Percentiles rank a stretch among this genome's conserved stretches.
Evolutionary conservation across 2,329 filamentous ascomycete genomes (phyloP).

Genomic region (Penicillium sp.): DNA sequence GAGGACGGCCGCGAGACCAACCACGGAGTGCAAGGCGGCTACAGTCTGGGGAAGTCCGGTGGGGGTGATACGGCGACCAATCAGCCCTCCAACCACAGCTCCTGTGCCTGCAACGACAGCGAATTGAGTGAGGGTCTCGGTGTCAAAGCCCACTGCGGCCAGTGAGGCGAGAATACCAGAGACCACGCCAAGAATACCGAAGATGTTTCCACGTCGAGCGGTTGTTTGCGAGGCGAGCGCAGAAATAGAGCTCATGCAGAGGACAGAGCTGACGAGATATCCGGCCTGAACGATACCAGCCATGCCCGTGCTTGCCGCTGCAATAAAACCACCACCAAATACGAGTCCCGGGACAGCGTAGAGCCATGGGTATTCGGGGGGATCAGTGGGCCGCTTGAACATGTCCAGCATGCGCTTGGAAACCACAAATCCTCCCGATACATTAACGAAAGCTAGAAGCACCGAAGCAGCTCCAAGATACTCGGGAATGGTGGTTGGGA

Average conservation of each 20-base stretch:
- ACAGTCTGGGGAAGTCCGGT: slow-evolving; percentile 89
- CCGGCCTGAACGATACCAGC: slow-evolving; percentile 85
- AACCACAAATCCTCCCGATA: slow-evolving; percentile 86
- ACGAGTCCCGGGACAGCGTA: slow-evolving; percentile 77
- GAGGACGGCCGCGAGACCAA: slow-evolving; percentile 83
- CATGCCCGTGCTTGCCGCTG: slow-evolving; percentile 78
- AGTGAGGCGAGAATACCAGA: slow-evolving; percentile 83
- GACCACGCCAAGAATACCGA: slow-evolving; percentile 83
- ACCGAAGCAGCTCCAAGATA: slow-evolving; percentile 78
- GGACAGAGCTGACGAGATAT: slow-evolving; percentile 80
- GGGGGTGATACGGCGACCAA: slow-evolving; percentile 84
- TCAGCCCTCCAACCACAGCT: slow-evolving; percentile 69
- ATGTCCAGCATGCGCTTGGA: slow-evolving; percentile 94
- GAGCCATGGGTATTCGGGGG: slow-evolving; percentile 85
- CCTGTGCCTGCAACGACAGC: slow-evolving; percentile 75
- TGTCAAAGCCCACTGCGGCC: slow-evolving; percentile 77
- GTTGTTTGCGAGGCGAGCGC: slow-evolving; percentile 81
- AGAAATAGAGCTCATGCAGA: slow-evolving; percentile 84
- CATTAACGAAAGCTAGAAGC: slow-evolving; percentile 83
- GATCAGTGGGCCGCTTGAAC: slow-evolving; percentile 84
- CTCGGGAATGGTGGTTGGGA: slow-evolving; percentile 80
- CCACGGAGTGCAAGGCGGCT: slow-evolving; percentile 85
- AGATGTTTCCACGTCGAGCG: slow-evolving; percentile 80
- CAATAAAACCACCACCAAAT: slow-evolving; percentile 80
- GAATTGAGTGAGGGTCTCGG: slow-evolving; percentile 79